Base-by-base conservation (phyloP, 352 stramenopile genomes). In the Halophytophthora polymorphica region DNA sequence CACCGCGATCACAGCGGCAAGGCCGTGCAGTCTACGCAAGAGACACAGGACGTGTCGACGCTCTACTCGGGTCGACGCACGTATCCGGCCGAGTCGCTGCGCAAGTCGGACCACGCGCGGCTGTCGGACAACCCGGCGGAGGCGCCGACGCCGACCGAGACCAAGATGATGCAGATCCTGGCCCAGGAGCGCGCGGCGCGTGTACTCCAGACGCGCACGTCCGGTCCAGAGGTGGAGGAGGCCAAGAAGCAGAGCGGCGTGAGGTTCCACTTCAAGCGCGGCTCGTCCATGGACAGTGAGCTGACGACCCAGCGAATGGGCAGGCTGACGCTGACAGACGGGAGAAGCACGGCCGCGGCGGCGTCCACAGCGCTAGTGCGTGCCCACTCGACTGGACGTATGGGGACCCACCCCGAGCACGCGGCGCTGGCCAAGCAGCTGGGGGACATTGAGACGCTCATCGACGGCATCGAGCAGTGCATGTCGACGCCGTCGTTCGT, bases 51-150 rank as follows among this genome's bases (percentile, higher is more conserved):
- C 21, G 58, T 69, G 28, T 79, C 73, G 11, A 46, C 60, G 21
- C 28, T 88, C 56, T 88, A 86, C 52, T 77, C 73, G 4, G 78
- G 71, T 14, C 66, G 79, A 22, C 76, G 72, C 29, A 90, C 79
- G 56, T 90, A 88, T 48, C 79, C 79, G 10, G 70, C 76, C 7
- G 76, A 86, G 43, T 78, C 73, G 10, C 25, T 73, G 31, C 81
- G 71, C 50, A 79, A 73, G 38, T 57, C 45, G 12, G 78, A 83
- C 37, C 48, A 55, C 15, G 45, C 55, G 28, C 66, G 78, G 8
- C 48, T 79, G 17, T 87, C 75, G 2, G 67, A 86, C n/a, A 59
- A 57, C 18, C 15, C 3, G 15, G 36, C 17, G 8, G 52, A 44
- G 0, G 53, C 52, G 8, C 54, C 45, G 14, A 56, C 49, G 6